phyloP scores from a whole-genome alignment of 257 asterid genomes.

The Catharanthus roseus region DNA sequence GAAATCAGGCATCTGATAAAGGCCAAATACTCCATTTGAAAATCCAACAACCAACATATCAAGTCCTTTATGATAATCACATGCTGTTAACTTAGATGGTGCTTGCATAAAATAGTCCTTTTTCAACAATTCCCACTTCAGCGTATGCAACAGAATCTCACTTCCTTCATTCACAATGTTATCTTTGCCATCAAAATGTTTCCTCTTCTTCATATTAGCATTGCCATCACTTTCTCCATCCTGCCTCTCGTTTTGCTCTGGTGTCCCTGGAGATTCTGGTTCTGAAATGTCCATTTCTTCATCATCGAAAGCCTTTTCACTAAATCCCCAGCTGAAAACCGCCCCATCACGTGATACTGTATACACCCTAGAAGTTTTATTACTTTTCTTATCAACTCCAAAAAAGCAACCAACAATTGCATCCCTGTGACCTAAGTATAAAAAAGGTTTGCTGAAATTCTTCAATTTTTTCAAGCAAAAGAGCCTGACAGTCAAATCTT shows the following conservation, averaged over 20 bases:
- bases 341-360: constrained; percentile 91
- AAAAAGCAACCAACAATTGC: constrained; percentile 73
- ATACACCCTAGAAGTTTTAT: constrained; percentile 44
- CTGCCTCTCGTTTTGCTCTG: constrained; percentile 42
- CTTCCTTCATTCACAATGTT: constrained; percentile 32
- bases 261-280: constrained; percentile 84
- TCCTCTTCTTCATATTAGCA: constrained; percentile 44
- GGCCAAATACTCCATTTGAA: constrained; percentile 91
- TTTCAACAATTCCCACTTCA: constrained; percentile 69
- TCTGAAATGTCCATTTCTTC: constrained; percentile 41
- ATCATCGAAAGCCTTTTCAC: constrained; percentile 14
- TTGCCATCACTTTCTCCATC: constrained; percentile 29
- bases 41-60: constrained; percentile 90
- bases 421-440: constrained; percentile 84
- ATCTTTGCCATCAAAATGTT: constrained; percentile 38
- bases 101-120: constrained; percentile 83
- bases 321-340: constrained; percentile 35
- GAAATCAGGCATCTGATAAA: constrained; percentile 94
- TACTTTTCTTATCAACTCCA: constrained; percentile 63
- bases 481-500: constrained; percentile 74
- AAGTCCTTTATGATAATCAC: constrained; percentile 83
- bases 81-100: constrained; percentile 63
- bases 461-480: constrained; percentile 45
- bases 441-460: constrained; percentile 50
- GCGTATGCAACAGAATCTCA: constrained; percentile 39